These are phyloP conservation scores for Kwoniella europaea DNA, from an alignment of 768 basidiomycete species.

Conservation along the genomic window DNA sequence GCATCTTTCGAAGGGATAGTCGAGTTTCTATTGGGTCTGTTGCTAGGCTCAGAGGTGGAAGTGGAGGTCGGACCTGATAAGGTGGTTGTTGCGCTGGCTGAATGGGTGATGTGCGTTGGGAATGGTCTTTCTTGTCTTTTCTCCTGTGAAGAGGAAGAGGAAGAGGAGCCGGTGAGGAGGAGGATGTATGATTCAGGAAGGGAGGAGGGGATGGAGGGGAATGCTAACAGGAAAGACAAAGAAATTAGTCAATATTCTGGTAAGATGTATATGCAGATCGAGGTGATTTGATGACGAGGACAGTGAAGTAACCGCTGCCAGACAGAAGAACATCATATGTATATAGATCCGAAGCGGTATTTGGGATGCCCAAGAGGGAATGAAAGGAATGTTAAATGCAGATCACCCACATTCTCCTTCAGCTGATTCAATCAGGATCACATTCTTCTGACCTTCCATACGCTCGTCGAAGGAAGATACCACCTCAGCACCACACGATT, in stretches of 20 bases:
- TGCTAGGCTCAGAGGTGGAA: not conserved
- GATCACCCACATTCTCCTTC: constrained; percentile 29
- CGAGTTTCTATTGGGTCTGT: constrained; percentile 20
- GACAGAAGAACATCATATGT: too few relatives aligned
- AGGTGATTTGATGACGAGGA: too few relatives aligned
- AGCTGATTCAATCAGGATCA: constrained; percentile 31
- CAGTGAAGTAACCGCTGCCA: too few relatives aligned
- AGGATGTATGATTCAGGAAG: constrained; percentile 33
- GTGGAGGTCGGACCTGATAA: constrained; percentile 18
- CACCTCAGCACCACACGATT: constrained; percentile 43
- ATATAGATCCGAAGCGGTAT: too few relatives aligned
- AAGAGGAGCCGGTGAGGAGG: constrained; percentile 41
- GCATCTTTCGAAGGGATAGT: constrained; percentile 35
- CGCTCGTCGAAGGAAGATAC: constrained; percentile 5
- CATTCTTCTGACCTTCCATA: constrained; percentile 26
- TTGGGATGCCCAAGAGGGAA: too few relatives aligned
- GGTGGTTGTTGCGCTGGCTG: constrained; percentile 20
- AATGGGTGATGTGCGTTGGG: constrained; percentile 34
- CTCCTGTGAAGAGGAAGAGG: not conserved
- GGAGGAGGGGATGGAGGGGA: constrained; percentile 17
- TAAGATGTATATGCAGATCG: too few relatives aligned
- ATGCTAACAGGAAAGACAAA: not conserved
- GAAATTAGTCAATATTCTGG: not conserved
- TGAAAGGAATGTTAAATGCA: not conserved
- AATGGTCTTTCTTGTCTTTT: constrained; percentile 50